Conservation (phyloP, 2,329 filamentous ascomycete species). For the Knoxdaviesia capensis region DNA sequence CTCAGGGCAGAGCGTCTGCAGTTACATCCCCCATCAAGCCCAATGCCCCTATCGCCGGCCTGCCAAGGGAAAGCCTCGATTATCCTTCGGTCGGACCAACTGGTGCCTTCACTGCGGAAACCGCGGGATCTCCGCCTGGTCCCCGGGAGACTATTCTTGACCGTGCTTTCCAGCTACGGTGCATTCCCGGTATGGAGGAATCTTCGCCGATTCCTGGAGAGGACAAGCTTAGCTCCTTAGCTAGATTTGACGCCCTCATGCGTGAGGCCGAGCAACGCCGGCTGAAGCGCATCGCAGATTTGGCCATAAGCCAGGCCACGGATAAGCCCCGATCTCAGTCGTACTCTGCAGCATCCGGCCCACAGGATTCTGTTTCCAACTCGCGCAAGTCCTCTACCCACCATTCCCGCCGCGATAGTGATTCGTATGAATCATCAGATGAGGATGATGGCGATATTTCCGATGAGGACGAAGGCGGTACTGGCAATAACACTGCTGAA, state of each 20-base stretch:
- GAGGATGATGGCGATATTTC: too few relatives aligned
- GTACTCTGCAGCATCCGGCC: slow-evolving; percentile 6
- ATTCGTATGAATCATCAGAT: too few relatives aligned
- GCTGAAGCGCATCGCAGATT: slow-evolving; percentile 11
- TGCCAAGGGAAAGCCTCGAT: slow-evolving; percentile 22
- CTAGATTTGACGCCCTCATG: slow-evolving; percentile 47
- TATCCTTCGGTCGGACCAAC: slow-evolving; percentile 8
- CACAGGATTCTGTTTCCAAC: too few relatives aligned
- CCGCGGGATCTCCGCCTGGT: slow-evolving; percentile 28
- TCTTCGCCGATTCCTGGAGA: slow-evolving; percentile 27
- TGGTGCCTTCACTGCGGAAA: slow-evolving; percentile 11
- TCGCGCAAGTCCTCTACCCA: too few relatives aligned
- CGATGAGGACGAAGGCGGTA: too few relatives aligned
- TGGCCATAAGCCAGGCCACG: too few relatives aligned
- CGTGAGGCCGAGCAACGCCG: slow-evolving; percentile 33
- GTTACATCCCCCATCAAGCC: slow-evolving; percentile 29
- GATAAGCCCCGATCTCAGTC: too few relatives aligned
- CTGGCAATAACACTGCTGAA: slow-evolving; percentile 9
- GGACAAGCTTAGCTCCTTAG: slow-evolving; percentile 43
- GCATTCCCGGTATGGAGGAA: slow-evolving; percentile 36
- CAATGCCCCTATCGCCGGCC: slow-evolving; percentile 16
- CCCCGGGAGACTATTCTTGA: slow-evolving; percentile 48
- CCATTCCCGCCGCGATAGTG: slow-evolving; percentile 4
- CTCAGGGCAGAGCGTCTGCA: slow-evolving; percentile 36
- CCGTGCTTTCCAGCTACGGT: slow-evolving; percentile 41